Conservation (phyloP, 805 yeast species). For the Candida sakaeoensis region DNA sequence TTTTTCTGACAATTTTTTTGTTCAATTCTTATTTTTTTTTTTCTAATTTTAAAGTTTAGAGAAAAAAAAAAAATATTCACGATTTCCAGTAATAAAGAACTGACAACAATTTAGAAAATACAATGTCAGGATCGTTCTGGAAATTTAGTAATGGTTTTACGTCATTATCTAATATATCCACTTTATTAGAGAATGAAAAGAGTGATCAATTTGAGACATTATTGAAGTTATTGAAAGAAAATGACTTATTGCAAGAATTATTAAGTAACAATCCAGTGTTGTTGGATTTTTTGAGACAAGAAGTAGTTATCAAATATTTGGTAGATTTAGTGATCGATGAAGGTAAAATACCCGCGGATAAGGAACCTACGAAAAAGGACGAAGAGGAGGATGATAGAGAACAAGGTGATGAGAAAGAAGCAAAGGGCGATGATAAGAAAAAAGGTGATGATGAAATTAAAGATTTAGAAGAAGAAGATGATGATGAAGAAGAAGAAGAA, state of each 20-base stretch:
- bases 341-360: constrained; percentile 49
- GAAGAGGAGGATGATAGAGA: constrained; percentile 6
- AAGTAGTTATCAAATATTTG: constrained; percentile 30
- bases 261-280: constrained; percentile 39
- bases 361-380: constrained; percentile 3
- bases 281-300: constrained; percentile 40
- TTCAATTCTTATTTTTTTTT: constrained; percentile 1
- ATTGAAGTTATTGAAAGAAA: constrained; percentile 37
- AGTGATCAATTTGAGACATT: constrained; percentile 22
- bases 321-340: constrained; percentile 37
- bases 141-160: constrained; percentile 45
- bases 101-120: neutral
- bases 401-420: constrained; percentile 3
- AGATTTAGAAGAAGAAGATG: neutral
- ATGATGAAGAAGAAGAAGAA: constrained; percentile 3
- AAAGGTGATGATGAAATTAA: constrained; percentile 3
- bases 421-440: constrained; percentile 3
- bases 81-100: neutral
- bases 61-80: constrained; percentile 1
- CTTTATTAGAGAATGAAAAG: constrained; percentile 34
- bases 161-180: constrained; percentile 38
- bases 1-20: constrained; percentile 1
- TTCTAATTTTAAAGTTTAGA: neutral
- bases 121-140: constrained; percentile 48
- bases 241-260: constrained; percentile 41